phyloP scores from a whole-genome alignment of 768 basidiomycete genomes.

The Panus rudis region DNA sequence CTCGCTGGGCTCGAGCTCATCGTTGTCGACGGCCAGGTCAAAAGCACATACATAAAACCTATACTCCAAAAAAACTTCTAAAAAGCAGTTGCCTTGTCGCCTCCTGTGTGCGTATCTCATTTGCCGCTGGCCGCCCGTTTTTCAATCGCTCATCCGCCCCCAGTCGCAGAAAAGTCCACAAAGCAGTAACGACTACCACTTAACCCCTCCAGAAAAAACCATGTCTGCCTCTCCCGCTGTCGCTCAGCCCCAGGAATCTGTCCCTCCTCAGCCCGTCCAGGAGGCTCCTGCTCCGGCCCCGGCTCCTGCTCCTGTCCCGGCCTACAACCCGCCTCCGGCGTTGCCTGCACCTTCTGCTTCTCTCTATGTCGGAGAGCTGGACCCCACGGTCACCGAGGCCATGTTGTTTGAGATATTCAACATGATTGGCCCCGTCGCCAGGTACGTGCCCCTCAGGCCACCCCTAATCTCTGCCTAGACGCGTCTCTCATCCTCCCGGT shows the following conservation, averaged over 20 bases:
- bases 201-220: slow-evolving; percentile 25
- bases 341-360: slow-evolving; percentile 76
- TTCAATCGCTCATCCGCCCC: slow-evolving; percentile 9
- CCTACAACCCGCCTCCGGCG: slow-evolving; percentile 46
- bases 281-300: slow-evolving; percentile 37
- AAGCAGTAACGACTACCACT: slow-evolving; percentile 88
- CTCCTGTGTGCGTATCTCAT: slow-evolving; percentile 51
- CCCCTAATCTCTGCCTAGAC: slow-evolving; percentile 5
- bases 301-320: slow-evolving; percentile 46
- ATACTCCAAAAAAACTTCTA: slow-evolving; percentile 57
- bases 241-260: slow-evolving; percentile 24
- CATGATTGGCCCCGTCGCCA: slow-evolving; percentile 98
- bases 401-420: slow-evolving; percentile 99
- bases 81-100: slow-evolving; percentile 76
- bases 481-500: slow-evolving; percentile 3
- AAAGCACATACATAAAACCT: slow-evolving; percentile 48
- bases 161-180: slow-evolving; percentile 75
- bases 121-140: slow-evolving; percentile 10
- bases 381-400: slow-evolving; percentile 96
- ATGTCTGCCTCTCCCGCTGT: slow-evolving; percentile 32
- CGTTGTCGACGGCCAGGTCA: slow-evolving; percentile 32
- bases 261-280: slow-evolving; percentile 40
- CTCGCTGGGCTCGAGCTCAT: slow-evolving; percentile 9
- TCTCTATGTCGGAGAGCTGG: slow-evolving; percentile 98
- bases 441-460: slow-evolving; percentile 43